A percentile compares a stretch with the other conserved stretches of the same genome.
Evolutionary conservation across 352 stramenopile species (phyloP).

Genomic region (Thalassiosira hispida): DNA sequence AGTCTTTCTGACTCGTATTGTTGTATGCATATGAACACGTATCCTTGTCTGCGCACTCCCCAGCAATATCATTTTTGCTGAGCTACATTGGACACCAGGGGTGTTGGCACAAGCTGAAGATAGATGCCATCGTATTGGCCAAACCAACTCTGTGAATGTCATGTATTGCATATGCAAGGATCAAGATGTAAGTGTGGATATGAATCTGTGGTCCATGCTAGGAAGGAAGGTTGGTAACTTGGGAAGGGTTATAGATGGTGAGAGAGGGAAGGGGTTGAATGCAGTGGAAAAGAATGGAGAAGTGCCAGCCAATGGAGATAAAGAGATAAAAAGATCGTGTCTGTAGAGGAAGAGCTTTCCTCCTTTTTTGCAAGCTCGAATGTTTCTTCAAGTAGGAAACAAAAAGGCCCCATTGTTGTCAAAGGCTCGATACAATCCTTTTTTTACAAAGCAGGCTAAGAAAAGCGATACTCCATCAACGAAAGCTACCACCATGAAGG

Average conservation of each 20-base stretch:
- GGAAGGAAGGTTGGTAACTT: conserved; percentile 73
- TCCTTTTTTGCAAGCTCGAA: conserved; percentile 61
- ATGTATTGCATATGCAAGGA: conserved; percentile 83
- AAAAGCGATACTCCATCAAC: conserved; percentile 14
- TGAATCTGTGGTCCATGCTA: conserved; percentile 77
- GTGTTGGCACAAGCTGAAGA: conserved; percentile 85
- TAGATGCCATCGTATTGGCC: conserved; percentile 83
- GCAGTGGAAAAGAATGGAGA: conserved; percentile 29
- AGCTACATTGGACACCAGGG: conserved; percentile 82
- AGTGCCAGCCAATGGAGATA: background rate
- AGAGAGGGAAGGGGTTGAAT: conserved; percentile 45
- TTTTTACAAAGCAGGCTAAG: conserved; percentile 62
- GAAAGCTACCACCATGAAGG: background rate
- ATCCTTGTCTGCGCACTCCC: no score
- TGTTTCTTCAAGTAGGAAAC: conserved; percentile 10
- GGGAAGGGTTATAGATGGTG: conserved; percentile 72
- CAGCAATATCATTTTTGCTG: conserved; percentile 67
- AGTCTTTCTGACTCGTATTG: no score
- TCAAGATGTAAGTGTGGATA: conserved; percentile 67
- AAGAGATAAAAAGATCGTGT: conserved; percentile 8
- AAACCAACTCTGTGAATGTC: conserved; percentile 78
- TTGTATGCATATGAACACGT: no score
- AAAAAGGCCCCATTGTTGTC: conserved; percentile 27
- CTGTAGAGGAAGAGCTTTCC: conserved; percentile 57
- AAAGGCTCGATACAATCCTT: conserved; percentile 74